Conservation (phyloP, 2,329 filamentous ascomycete species). For the Calycina marina region DNA sequence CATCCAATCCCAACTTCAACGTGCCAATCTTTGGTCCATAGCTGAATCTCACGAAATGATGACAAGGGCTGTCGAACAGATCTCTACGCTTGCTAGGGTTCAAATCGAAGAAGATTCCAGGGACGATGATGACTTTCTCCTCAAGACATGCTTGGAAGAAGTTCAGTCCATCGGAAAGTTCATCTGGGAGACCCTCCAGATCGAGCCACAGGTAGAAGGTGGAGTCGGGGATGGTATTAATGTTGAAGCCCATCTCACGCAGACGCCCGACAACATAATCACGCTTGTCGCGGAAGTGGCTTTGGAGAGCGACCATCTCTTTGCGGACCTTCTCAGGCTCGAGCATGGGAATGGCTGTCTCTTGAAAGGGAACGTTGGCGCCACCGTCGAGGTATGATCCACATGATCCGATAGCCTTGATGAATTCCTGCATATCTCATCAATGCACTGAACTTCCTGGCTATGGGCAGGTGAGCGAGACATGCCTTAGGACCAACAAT, state of each 20-base stretch:
- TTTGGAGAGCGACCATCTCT: constrained; percentile 83
- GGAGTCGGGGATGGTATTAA: constrained; percentile 72
- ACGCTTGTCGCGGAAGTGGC: constrained; percentile 80
- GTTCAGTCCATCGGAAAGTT: constrained; percentile 83
- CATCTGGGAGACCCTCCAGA: constrained; percentile 55
- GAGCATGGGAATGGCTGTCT: constrained; percentile 87
- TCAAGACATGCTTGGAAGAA: constrained; percentile 91
- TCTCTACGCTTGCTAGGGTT: constrained; percentile 84
- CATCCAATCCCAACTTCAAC: constrained; percentile 65
- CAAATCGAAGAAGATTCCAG: constrained; percentile 94
- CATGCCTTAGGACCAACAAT: constrained; percentile 68
- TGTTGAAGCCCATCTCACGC: constrained; percentile 71
- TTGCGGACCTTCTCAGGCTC: constrained; percentile 63
- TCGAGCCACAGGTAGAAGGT: constrained; percentile 87
- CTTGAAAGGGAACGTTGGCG: constrained; percentile 89
- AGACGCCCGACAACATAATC: constrained; percentile 78
- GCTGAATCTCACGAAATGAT: constrained; percentile 76
- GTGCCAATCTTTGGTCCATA: constrained; percentile 75
- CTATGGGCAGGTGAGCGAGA: not conserved
- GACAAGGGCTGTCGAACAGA: constrained; percentile 86
- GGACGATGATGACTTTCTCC: constrained; percentile 93
- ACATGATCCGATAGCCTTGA: constrained; percentile 82
- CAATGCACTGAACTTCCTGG: not conserved
- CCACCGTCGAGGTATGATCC: constrained; percentile 91
- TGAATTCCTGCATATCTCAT: constrained; percentile 49